phyloP scores from a whole-genome alignment of 2,329 filamentous ascomycete species.

The Ciborinia camelliae region DNA sequence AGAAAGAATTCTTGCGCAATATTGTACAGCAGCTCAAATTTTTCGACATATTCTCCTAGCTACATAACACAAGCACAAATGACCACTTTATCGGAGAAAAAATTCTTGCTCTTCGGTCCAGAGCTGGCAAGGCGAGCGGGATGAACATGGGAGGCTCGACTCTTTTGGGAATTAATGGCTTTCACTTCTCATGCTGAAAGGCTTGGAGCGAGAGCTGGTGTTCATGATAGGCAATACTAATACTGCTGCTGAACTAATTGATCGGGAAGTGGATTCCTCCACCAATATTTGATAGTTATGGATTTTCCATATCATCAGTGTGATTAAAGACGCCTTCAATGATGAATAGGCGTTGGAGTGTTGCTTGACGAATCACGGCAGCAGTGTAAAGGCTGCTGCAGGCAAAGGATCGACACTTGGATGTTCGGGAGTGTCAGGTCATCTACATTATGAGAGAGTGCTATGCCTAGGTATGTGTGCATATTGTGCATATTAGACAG shows the following conservation, averaged over 20 bases:
- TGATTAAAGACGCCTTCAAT: not conserved
- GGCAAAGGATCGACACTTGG: slow-evolving; percentile 29
- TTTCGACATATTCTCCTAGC: slow-evolving; percentile 19
- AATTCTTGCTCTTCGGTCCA: not conserved
- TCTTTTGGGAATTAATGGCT: slow-evolving; percentile 16
- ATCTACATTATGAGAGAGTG: slow-evolving; percentile 19
- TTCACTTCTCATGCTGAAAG: slow-evolving; percentile 14
- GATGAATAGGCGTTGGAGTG: slow-evolving; percentile 18
- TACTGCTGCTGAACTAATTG: slow-evolving; percentile 1
- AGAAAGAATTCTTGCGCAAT: slow-evolving; percentile 16
- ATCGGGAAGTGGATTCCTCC: slow-evolving; percentile 7
- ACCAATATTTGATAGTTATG: slow-evolving; percentile 24
- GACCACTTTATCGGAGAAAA: slow-evolving; percentile 3
- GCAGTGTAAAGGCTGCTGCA: slow-evolving; percentile 21
- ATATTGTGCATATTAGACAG: slow-evolving; percentile 16
- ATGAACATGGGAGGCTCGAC: slow-evolving; percentile 2
- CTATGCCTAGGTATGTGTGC: slow-evolving; percentile 11
- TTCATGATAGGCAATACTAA: slow-evolving; percentile 1
- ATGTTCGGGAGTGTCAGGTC: slow-evolving; percentile 30
- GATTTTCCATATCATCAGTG: not conserved
- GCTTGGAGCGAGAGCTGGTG: slow-evolving; percentile 2
- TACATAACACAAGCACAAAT: slow-evolving; percentile 17
- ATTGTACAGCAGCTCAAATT: slow-evolving; percentile 17
- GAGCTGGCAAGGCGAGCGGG: slow-evolving; percentile 3
- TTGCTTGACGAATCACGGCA: slow-evolving; percentile 26